Evolutionary conservation across 352 stramenopile species (phyloP).

Genomic region (Thraustochytrium sp.): DNA sequence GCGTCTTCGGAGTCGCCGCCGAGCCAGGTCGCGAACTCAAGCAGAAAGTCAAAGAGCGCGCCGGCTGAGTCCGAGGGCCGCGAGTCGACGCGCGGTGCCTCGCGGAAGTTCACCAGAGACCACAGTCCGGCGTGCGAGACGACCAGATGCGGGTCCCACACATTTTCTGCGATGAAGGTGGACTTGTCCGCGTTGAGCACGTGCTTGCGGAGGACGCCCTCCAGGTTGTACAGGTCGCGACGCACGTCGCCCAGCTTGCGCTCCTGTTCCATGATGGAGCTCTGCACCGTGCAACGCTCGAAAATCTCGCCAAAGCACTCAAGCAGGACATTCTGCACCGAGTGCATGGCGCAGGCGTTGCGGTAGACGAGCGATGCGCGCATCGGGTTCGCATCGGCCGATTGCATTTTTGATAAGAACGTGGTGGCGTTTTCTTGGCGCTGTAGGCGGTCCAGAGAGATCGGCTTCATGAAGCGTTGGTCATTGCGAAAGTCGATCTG

Average conservation of each 20-base stretch:
- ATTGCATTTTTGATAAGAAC: neutral
- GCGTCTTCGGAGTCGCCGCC: neutral
- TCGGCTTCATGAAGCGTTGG: neutral
- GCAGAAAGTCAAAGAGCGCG: constrained; percentile 30
- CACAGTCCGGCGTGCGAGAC: neutral
- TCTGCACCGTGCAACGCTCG: constrained; percentile 37
- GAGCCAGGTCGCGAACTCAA: neutral
- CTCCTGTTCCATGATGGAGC: neutral
- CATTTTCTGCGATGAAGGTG: neutral
- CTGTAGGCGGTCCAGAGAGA: neutral
- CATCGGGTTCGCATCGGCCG: neutral
- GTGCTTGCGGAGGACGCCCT: neutral
- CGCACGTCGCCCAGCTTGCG: neutral
- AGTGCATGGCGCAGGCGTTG: constrained; percentile 22
- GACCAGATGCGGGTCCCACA: neutral
- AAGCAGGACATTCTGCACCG: constrained; percentile 24
- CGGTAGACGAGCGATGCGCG: neutral
- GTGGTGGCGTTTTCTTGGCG: neutral
- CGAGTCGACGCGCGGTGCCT: neutral
- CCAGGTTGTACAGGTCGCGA: constrained; percentile 12
- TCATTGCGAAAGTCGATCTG: constrained; percentile 26
- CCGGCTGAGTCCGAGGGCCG: neutral
- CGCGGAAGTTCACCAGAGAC: neutral
- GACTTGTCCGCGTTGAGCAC: neutral
- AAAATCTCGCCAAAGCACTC: constrained; percentile 40